phyloP scores from a whole-genome alignment of 495 filamentous ascomycete species.

The Penicillium chermesinum region DNA sequence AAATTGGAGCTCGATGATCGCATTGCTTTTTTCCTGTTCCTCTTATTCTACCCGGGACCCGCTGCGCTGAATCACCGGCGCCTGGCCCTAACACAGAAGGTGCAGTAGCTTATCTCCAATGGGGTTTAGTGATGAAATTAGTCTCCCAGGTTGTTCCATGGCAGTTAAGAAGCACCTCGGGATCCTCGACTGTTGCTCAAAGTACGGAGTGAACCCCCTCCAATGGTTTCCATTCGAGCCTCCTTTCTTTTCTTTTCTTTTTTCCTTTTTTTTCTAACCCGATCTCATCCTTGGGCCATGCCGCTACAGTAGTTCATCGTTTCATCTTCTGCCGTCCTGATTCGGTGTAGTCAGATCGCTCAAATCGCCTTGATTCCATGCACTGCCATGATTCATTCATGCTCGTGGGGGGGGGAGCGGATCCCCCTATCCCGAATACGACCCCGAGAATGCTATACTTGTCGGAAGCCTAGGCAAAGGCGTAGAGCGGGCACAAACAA shows the following conservation, averaged over 20 bases:
- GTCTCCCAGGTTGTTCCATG: not conserved
- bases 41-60: not conserved
- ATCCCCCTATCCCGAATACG: too few species aligned
- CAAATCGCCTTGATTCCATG: not conserved
- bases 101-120: not conserved
- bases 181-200: not conserved
- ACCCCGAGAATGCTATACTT: too few species aligned
- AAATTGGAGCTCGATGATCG: not conserved
- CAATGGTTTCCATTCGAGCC: not conserved
- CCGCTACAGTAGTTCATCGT: not conserved
- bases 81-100: not conserved
- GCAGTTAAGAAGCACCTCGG: too few species aligned
- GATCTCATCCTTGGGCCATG: not conserved
- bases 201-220: not conserved
- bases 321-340: not conserved
- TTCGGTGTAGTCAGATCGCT: not conserved
- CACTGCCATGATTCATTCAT: too few species aligned
- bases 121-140: not conserved
- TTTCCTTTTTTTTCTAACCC: too few species aligned
- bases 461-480: too few species aligned
- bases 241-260: too few species aligned
- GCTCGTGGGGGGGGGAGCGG: too few species aligned
- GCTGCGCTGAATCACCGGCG: conserved; percentile 9
- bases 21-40: not conserved
- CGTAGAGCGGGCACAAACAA: too few species aligned